These are phyloP conservation scores for Malassezia sympodialis DNA, from an alignment of 1,284 basidiomycete genomes.

Conservation along the genomic window DNA sequence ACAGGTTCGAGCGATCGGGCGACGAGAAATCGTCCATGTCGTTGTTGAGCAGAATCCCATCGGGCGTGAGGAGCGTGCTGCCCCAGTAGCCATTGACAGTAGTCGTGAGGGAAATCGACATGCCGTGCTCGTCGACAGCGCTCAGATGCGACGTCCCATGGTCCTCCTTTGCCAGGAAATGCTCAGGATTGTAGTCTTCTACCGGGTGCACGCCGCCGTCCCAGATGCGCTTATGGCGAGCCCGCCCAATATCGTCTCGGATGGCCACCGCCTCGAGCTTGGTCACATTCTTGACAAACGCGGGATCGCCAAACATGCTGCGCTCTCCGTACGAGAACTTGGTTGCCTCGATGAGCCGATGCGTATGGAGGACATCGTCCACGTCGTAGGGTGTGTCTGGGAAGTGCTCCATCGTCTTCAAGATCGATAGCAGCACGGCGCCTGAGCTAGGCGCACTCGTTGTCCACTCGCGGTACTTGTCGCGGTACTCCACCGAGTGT, in stretches of 20 bases:
- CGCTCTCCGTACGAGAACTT: slow-evolving; percentile 50
- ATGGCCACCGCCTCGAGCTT: slow-evolving; percentile 46
- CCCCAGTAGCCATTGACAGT: slow-evolving; percentile 50
- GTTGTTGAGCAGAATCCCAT: slow-evolving; percentile 41
- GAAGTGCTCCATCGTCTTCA: slow-evolving; percentile 40
- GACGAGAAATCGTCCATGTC: slow-evolving; percentile 50
- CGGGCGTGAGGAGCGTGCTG: slow-evolving; percentile 24
- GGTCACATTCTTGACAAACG: slow-evolving; percentile 49
- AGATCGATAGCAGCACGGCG: slow-evolving; percentile 39
- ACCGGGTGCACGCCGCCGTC: slow-evolving; percentile 30
- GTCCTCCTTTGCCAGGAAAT: slow-evolving; percentile 42
- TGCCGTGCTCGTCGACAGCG: slow-evolving; percentile 47
- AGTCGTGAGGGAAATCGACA: slow-evolving; percentile 50
- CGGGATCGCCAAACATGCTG: slow-evolving; percentile 49
- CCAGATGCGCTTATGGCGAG: slow-evolving; percentile 41
- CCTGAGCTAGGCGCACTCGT: slow-evolving; percentile 53
- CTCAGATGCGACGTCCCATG: slow-evolving; percentile 50
- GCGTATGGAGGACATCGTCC: slow-evolving; percentile 38
- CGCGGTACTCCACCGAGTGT: slow-evolving; percentile 60
- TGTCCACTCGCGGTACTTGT: slow-evolving; percentile 69
- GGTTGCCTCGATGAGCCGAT: slow-evolving; percentile 49
- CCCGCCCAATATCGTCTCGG: slow-evolving; percentile 28
- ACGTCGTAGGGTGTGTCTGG: slow-evolving; percentile 21
- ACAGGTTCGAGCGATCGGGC: slow-evolving; percentile 47
- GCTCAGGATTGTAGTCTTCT: slow-evolving; percentile 47